Evolutionary conservation across 108 stramenopile species (phyloP), one percentile per base, ranked within the genome.

Genomic region (Skeletonema potamos): DNA sequence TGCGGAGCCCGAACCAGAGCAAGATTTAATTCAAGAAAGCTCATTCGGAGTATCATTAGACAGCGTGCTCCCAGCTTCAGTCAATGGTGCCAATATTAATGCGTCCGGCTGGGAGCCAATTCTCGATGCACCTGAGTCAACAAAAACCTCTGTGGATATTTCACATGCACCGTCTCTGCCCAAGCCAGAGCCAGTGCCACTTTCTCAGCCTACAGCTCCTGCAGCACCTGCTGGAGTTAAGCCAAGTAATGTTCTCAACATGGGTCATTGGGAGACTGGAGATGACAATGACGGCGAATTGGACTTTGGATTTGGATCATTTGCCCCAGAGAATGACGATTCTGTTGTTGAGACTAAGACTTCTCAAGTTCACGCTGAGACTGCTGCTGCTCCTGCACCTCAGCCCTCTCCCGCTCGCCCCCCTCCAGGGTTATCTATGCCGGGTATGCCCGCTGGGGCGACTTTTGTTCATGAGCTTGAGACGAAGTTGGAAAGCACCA

Each of bases 301-400:
- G 32, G 93, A 91, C 77, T 95, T 95, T 84, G 91, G 86, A 67
- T 95, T 95, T 70, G 93, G 93, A 70, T 85, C 86, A 27, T 91
- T 91, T 66, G 90, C 82, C 15, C 43, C 70, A 11, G 89, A 81
- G 37, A 74, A 59, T 48, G 85, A 87, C 33, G 80, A 75, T 8
- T 59, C 68, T 10, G 68, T 62, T 9, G 32, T 43, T 8, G 78
- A 81, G 64, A 62, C 44, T 56, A 68, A 69, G 3, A 59, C 48
- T n/a, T 46, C 80, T 58, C 28, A 55, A 8, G 58, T 22, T 8
- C 78, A 13, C 17, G 62, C 37, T 30, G 54, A 34, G 9, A 44
- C 29, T 10, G 63, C 64, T 11, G 24, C 58, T 15, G 55, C 28
- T 29, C 24, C 71, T 27, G 62, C 72, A 56, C 34, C 85, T 24